Base-by-base conservation (phyloP, 352 stramenopile genomes). In the Globisporangium alternatum region DNA sequence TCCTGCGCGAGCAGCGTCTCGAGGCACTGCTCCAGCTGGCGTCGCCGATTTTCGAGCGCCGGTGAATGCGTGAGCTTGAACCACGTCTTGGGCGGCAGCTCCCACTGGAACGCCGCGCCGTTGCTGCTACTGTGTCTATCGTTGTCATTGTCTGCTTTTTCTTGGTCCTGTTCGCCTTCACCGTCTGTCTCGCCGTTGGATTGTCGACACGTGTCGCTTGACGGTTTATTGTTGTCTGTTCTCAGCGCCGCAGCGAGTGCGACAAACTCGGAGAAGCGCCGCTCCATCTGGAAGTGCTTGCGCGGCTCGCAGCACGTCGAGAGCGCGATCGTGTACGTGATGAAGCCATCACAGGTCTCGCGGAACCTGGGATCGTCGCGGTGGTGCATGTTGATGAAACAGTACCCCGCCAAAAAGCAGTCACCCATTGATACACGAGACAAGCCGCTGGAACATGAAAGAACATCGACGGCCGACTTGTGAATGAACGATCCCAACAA, bases 251-350 rank as follows among this genome's bases (percentile, higher is more conserved):
- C 56, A 9, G 85, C 81, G 9, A 88, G 83, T 15, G 72, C 68
- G 9, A 88, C 80, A 64, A 94, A 94, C 70, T 94, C 85, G 12
- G 85, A 92, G 61, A 86, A 94, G 43, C 83, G 81, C 22, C 84
- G 83, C 59, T 92, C 80, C 25, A 90, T 44, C 43, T 76, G 66
- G 53, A 89, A 91, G 17, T 73, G 79, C 51, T 77, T 73, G 19
- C 62, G 63, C 25, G 71, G 69, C 33, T 82, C 69, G 31, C 64
- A 57, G 7, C 64, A 75, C 15, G 74, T 86, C 30, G 65, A 65
- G 21, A 91, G 60, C 15, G 72, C 56, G 31, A 94, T 68, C 6
- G 64, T 84, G 66, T 91, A 94, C 19, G 72, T 79, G 17, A 88
- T 77, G 54, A 86, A 90, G 3, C 85, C 85, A 33, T 88, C 80